Base-by-base conservation (phyloP, 2,329 filamentous ascomycete genomes). In the Aureobasidium sp. region DNA sequence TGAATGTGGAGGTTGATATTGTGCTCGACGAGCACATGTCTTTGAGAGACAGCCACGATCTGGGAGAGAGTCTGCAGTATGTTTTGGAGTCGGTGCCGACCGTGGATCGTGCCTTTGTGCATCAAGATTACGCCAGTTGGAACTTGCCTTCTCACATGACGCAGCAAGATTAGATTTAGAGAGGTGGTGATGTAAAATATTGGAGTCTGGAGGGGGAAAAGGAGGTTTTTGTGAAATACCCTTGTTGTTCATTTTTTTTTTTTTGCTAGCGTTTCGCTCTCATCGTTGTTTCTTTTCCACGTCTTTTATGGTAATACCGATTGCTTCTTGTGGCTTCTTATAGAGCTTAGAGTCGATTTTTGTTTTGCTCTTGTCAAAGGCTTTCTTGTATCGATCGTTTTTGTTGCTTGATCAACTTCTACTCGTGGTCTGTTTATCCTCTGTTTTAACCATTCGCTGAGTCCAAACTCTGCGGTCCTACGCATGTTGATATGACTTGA, bases 1-100 rank as follows among this genome's bases (percentile, higher is more conserved):
- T 94, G 63, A 91, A 90, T 66, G 89, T 93, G 29, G 85, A 88
- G 69, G 89, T 93, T 12, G 90, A 95, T 72, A 88, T 94, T 66
- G 89, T 95, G 37, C 81, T 95, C 45, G 89, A 91, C 65, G 87
- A 89, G 68, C 83, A 84, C 66, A 90, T 87, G 63, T 86, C 83
- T 31, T 76, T 95, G 66, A 85, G 89, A 68, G 90, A 94, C 72
- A 90, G 85, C 66, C 90, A 95, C 74, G 90, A 95, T 73, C 75
- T 95, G 59, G 84, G 84, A 49, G 88, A 92, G 78, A 86, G 84
- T 63, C 73, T 95, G 74, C 89, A 91, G 69, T 92, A 94, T 75
- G 90, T 94, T 64, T 80, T 94, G 37, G 90, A 94, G 76, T 90
- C 87, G 63, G 88, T 94, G 44, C 89, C 90, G 27, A 87, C 87